Evolutionary conservation across 371 early-diverging fungal species (phyloP).

Genomic region (Dinochytrium kinnereticum): DNA sequence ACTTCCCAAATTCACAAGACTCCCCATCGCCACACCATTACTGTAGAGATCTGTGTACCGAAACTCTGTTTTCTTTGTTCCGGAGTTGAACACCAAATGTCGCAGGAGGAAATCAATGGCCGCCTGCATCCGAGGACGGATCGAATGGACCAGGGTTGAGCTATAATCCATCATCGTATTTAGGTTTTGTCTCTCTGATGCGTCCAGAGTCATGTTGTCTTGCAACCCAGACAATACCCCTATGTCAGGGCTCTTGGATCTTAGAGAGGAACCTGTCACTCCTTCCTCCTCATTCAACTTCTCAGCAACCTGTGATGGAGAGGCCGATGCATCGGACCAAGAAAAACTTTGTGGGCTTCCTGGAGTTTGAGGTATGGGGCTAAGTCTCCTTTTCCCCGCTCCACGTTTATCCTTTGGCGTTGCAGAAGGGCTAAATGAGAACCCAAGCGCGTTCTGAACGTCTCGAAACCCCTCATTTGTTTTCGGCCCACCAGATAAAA

Average conservation of each 20-base stretch:
- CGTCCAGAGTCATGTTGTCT: no score
- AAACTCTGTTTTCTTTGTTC: not conserved
- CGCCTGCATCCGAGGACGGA: slow-evolving; percentile 27
- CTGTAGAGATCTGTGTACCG: slow-evolving; percentile 26
- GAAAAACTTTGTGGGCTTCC: slow-evolving; percentile 32
- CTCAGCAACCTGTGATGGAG: not conserved
- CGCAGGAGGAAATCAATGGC: slow-evolving; percentile 31
- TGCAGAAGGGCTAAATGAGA: no score
- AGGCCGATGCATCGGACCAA: slow-evolving; percentile 14
- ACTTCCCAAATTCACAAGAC: not conserved
- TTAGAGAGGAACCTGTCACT: no score
- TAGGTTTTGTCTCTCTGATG: no score
- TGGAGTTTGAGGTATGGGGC: slow-evolving; percentile 22
- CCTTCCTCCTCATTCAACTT: no score
- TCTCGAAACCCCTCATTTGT: not conserved
- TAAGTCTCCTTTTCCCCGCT: not conserved
- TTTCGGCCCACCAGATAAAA: slow-evolving; percentile 20
- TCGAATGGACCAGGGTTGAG: not conserved
- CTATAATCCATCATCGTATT: not conserved
- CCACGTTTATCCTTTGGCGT: no score
- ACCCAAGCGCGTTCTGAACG: no score
- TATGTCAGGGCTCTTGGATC: no score
- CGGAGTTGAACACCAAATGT: slow-evolving; percentile 26
- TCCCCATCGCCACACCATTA: slow-evolving; percentile 17
- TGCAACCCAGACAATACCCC: no score